phyloP scores from a whole-genome alignment of 192 early-diverging fungal genomes.

The Funneliformis mosseae region DNA sequence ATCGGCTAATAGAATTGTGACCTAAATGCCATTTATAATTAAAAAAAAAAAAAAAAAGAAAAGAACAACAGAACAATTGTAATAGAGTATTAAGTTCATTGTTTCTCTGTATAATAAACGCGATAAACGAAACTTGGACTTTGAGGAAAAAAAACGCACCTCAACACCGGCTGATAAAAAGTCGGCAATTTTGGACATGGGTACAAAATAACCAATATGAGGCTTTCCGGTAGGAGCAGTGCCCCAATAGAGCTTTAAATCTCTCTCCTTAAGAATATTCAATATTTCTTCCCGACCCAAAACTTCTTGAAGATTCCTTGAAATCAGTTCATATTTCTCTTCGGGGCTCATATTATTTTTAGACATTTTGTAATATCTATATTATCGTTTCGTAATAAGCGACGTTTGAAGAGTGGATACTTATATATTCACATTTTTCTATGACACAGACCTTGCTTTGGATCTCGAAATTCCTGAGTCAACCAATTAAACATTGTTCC shows the following conservation, averaged over 20 bases:
- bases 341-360: conserved; percentile 53
- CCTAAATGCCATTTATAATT: conserved; percentile 44
- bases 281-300: conserved; percentile 88
- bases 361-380: conserved; percentile 16
- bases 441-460: neutral
- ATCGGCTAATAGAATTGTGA: conserved; percentile 91
- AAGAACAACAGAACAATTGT: neutral
- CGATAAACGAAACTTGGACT: no score
- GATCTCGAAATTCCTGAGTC: neutral
- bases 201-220: conserved; percentile 97
- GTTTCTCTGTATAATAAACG: neutral
- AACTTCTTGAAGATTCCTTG: conserved; percentile 91
- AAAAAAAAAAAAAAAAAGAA: neutral
- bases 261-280: conserved; percentile 81
- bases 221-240: conserved; percentile 95
- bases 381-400: no score
- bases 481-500: neutral
- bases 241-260: conserved; percentile 96
- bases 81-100: neutral
- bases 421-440: no score
- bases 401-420: no score
- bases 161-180: conserved; percentile 89
- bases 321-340: conserved; percentile 82
- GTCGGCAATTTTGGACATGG: conserved; percentile 98
- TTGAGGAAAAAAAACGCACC: conserved; percentile 41